Evolutionary conservation across 164 flowering plant species (phyloP).

Genomic region (Akebia trifoliata): DNA sequence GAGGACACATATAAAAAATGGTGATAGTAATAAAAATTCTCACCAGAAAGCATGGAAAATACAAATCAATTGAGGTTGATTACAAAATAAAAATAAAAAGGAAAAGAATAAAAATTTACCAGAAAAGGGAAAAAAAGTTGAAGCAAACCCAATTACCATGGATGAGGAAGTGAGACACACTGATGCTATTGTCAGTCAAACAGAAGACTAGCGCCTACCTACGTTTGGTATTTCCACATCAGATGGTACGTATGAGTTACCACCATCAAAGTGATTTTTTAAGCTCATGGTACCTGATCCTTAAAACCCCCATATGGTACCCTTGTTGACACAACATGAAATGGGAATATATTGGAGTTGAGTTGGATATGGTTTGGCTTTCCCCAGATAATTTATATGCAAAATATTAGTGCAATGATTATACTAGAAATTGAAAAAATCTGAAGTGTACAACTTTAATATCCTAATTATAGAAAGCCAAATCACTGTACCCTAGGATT

Average conservation of each 20-base stretch:
- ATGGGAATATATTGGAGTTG: not conserved
- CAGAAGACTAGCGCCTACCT: not conserved
- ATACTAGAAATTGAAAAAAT: too few species aligned
- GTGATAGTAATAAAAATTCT: not conserved
- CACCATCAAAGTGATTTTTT: not conserved
- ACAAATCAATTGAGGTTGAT: too few species aligned
- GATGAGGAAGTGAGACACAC: not conserved
- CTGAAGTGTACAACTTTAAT: not conserved
- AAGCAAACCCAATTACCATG: not conserved
- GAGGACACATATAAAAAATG: not conserved
- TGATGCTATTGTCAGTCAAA: not conserved
- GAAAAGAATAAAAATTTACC: too few species aligned
- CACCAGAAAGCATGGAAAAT: too few species aligned
- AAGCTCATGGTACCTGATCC: not conserved
- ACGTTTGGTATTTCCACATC: not conserved
- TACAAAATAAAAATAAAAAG: too few species aligned
- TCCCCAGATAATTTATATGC: too few species aligned
- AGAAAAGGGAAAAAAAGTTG: slow-evolving; percentile 5
- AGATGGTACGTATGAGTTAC: not conserved
- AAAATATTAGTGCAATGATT: too few species aligned
- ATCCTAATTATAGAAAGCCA: not conserved
- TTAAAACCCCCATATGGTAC: not conserved
- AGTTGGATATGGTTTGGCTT: too few species aligned
- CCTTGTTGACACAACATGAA: not conserved
- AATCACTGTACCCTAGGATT: not conserved